phyloP scores from a whole-genome alignment of 106 monocot species.

The Iris macrosiphon region DNA sequence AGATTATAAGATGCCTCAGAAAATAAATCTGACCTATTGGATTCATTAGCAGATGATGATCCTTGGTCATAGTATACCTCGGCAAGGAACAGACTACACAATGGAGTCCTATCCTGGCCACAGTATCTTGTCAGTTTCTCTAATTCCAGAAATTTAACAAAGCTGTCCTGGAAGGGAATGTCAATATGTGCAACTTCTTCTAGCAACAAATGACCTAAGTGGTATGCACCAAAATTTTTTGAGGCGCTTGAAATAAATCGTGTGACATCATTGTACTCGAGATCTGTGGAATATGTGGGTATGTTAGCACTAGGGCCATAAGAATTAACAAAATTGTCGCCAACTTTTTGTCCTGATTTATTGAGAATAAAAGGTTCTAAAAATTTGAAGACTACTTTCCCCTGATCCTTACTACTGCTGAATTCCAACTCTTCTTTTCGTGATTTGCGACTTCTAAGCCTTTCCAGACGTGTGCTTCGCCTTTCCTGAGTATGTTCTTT shows the following conservation, averaged over 20 bases:
- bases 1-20: slow-evolving; percentile 86
- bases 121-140: slow-evolving; percentile 76
- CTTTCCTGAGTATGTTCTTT: slow-evolving; percentile 92
- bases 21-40: slow-evolving; percentile 40
- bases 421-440: slow-evolving; percentile 82
- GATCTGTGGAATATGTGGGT: slow-evolving; percentile 30
- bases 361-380: slow-evolving; percentile 68
- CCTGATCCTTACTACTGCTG: slow-evolving; percentile 40
- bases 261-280: slow-evolving; percentile 50
- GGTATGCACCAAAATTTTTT: slow-evolving; percentile 57
- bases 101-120: slow-evolving; percentile 67
- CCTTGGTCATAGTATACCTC: slow-evolving; percentile 87
- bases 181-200: slow-evolving; percentile 69
- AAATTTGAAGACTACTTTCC: slow-evolving; percentile 56
- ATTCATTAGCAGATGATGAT: slow-evolving; percentile 29
- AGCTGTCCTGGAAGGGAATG: slow-evolving; percentile 38
- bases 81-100: slow-evolving; percentile 82
- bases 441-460: slow-evolving; percentile 91
- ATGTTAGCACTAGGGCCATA: slow-evolving; percentile 17
- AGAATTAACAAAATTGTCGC: slow-evolving; percentile 18
- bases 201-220: slow-evolving; percentile 67
- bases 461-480: slow-evolving; percentile 86
- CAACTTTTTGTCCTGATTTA: slow-evolving; percentile 13
- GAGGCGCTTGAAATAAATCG: slow-evolving; percentile 44
- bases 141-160: slow-evolving; percentile 49